Conservation (phyloP, 768 basidiomycete species). For the Serendipita vermifera region DNA sequence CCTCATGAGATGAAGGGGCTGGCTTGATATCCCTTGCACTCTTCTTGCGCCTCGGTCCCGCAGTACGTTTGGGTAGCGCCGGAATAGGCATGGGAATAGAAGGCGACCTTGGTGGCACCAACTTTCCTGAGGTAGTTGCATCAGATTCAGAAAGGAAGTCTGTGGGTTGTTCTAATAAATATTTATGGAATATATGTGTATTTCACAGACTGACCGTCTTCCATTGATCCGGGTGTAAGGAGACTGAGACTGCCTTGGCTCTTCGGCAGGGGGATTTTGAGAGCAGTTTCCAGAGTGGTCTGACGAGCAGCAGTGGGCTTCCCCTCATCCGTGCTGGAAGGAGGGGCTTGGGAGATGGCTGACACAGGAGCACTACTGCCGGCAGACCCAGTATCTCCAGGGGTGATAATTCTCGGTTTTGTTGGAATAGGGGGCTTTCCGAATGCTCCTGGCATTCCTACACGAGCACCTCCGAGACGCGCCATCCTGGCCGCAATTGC, state of each 20-base stretch:
- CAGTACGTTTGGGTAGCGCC: constrained; percentile 57
- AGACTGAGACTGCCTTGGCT: constrained; percentile 6
- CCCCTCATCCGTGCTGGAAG: not conserved
- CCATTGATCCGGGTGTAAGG: too few species aligned
- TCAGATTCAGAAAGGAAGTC: not conserved
- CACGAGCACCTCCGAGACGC: constrained; percentile 69
- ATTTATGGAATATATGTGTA: not conserved
- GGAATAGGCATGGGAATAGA: constrained; percentile 53
- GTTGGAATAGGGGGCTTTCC: not conserved
- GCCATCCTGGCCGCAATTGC: constrained; percentile 90
- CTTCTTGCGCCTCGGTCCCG: constrained; percentile 42
- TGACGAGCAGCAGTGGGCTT: not conserved
- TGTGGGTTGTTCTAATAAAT: too few species aligned
- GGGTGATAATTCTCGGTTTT: not conserved
- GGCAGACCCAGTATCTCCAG: not conserved
- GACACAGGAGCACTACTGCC: constrained; percentile 1
- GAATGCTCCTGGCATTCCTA: constrained; percentile 43
- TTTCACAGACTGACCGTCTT: not conserved
- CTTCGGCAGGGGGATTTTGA: constrained; percentile 6
- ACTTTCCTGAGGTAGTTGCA: not conserved
- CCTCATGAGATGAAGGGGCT: constrained; percentile 16
- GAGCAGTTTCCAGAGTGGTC: not conserved
- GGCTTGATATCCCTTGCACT: constrained; percentile 17
- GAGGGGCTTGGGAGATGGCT: not conserved
- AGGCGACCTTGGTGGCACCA: constrained; percentile 7